A percentile compares a stretch with the other conserved stretches of the same genome.
Conservation (phyloP, 108 stramenopile species). For the Mediolabrus comicus region DNA sequence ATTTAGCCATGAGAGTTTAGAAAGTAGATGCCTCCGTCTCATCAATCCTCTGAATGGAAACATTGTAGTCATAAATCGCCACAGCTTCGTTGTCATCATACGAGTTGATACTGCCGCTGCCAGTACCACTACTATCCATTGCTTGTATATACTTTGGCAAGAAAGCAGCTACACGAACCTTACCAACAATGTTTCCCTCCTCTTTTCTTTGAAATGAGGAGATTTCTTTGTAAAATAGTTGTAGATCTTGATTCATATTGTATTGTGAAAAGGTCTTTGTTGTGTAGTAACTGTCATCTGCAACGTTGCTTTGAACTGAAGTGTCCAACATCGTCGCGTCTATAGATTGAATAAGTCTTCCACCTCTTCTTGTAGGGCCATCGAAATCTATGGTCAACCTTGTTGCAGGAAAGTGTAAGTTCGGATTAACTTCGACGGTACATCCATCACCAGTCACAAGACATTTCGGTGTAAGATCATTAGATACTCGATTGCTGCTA, state of each 20-base stretch:
- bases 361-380: slow-evolving; percentile 33
- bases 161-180: slow-evolving; percentile 19
- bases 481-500: background rate
- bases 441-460: slow-evolving; percentile 45
- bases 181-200: slow-evolving; percentile 6
- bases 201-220: slow-evolving; percentile 1
- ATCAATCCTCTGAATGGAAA: slow-evolving; percentile 2
- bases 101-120: background rate
- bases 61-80: slow-evolving; percentile 22
- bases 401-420: slow-evolving; percentile 11
- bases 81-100: slow-evolving; percentile 21
- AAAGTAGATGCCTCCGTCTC: slow-evolving; percentile 8
- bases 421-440: slow-evolving; percentile 24
- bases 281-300: background rate
- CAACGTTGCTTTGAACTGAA: background rate
- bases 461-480: slow-evolving; percentile 22
- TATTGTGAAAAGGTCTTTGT: slow-evolving; percentile 15
- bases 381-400: slow-evolving; percentile 25
- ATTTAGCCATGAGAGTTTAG: background rate
- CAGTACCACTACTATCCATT: background rate
- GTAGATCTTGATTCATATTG: slow-evolving; percentile 20
- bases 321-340: slow-evolving; percentile 6
- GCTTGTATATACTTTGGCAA: slow-evolving; percentile 18
- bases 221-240: slow-evolving; percentile 23
- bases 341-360: slow-evolving; percentile 13